Base-by-base conservation (phyloP, 371 early-diverging fungal species). In the Apophysomyces variabilis region DNA sequence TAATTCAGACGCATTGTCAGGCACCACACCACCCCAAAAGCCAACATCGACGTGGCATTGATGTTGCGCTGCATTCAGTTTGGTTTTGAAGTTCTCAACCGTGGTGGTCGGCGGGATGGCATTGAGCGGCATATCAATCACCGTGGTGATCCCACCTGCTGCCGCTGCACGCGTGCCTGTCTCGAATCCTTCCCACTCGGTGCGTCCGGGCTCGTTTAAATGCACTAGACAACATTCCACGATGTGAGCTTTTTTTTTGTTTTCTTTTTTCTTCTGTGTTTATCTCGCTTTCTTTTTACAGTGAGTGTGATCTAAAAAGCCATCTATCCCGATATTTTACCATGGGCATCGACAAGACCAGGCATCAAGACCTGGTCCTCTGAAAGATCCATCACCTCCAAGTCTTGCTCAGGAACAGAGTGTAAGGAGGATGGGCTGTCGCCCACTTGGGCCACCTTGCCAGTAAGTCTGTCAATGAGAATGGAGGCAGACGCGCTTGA, bases 81-180 rank as follows among this genome's bases (percentile, higher is more conserved):
- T 93, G 61, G 73, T 74, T 38, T 85, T 64, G 45, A 92, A 83
- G 61, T 92, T 87, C 18, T 70, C 85, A 13, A 85, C 86, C 0
- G 91, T 92, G 39, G 92, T 92, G 7, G 93, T 93, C 41, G 92
- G 92, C 18, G 93, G 93, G 65, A 93, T 93, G 37, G 92, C 90
- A 78, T 93, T 93, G 65, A 93, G 80, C n/a, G 93, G 93, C 93
- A 93, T 93, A 69, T 93, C 93, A 57, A 93, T 83, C 35, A 93
- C 85, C 0, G 92, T 92, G 0, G 91, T 89, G 39, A 90, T 87
- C 68, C 93, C 93, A 56, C 93, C 90, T 39, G 92, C 92, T 26
- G 92, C 92, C 38, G 93, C 93, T 38, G 93, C 90, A 60, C 85
- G 87, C 39, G 92, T 91, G 58, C 91, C 93, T 3, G 91, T 93